Evolutionary conservation across 1,284 basidiomycete genomes (phyloP).

Genomic region (Ganoderma meredithae): DNA sequence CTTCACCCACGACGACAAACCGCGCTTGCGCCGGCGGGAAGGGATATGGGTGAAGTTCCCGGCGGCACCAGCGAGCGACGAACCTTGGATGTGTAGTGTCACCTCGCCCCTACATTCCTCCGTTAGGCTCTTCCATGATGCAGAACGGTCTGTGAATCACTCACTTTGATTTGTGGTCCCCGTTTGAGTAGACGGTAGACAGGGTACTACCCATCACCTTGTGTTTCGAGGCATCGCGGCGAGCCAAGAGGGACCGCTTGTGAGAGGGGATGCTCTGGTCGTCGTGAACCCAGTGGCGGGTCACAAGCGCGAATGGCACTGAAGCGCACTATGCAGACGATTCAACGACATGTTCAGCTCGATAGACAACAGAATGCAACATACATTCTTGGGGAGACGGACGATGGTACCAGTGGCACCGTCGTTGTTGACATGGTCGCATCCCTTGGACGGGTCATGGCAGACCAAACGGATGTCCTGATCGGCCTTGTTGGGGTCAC

Average conservation of each 20-base stretch:
- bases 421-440: slow-evolving; percentile 53
- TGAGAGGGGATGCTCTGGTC: slow-evolving; percentile 50
- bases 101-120: slow-evolving; percentile 43
- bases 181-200: slow-evolving; percentile 50
- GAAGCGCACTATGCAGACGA: slow-evolving; percentile 47
- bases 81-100: slow-evolving; percentile 49
- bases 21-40: slow-evolving; percentile 27
- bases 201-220: slow-evolving; percentile 51
- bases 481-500: slow-evolving; percentile 45
- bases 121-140: not conserved
- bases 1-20: slow-evolving; percentile 21
- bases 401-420: slow-evolving; percentile 59
- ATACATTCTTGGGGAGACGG: slow-evolving; percentile 57
- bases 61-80: slow-evolving; percentile 48
- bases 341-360: not conserved
- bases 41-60: slow-evolving; percentile 42
- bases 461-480: slow-evolving; percentile 61
- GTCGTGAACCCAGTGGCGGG: slow-evolving; percentile 47
- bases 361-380: slow-evolving; percentile 43
- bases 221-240: slow-evolving; percentile 45
- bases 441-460: slow-evolving; percentile 44
- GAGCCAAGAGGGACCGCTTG: slow-evolving; percentile 42
- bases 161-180: slow-evolving; percentile 43
- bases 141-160: not conserved
- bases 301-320: slow-evolving; percentile 58